Conservation (phyloP, 2,329 filamentous ascomycete species). For the Leptographium galeiforme region DNA sequence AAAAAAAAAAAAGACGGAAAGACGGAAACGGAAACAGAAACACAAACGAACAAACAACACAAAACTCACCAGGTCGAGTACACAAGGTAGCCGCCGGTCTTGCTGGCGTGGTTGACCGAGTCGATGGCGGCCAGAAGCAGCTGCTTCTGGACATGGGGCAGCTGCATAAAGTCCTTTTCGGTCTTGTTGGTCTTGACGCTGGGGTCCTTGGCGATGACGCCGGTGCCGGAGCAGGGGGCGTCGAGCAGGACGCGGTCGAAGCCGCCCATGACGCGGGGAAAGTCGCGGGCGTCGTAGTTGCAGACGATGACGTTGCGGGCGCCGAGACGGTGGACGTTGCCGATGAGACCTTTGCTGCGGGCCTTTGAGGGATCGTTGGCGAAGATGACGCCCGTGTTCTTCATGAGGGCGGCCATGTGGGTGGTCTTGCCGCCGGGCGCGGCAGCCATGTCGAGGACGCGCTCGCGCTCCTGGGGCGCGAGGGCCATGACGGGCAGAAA, state of each 20-base stretch:
- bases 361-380: slow-evolving; percentile 93
- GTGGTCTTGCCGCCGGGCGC: slow-evolving; percentile 95
- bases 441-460: slow-evolving; percentile 85
- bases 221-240: slow-evolving; percentile 90
- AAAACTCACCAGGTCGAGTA: slow-evolving; percentile 78
- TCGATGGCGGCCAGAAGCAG: slow-evolving; percentile 87
- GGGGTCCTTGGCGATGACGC: slow-evolving; percentile 93
- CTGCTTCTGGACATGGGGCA: slow-evolving; percentile 92
- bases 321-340: slow-evolving; percentile 91
- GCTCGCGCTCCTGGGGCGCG: slow-evolving; percentile 83
- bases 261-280: slow-evolving; percentile 86
- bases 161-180: slow-evolving; percentile 81
- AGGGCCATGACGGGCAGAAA: slow-evolving; percentile 97
- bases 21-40: no score
- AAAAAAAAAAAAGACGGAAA: neutral
- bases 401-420: slow-evolving; percentile 92
- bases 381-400: slow-evolving; percentile 89
- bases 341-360: slow-evolving; percentile 91
- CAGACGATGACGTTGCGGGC: slow-evolving; percentile 90
- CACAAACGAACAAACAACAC: no score
- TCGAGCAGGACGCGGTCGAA: slow-evolving; percentile 93
- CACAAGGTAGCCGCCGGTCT: slow-evolving; percentile 88
- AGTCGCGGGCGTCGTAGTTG: slow-evolving; percentile 88
- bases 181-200: slow-evolving; percentile 98
- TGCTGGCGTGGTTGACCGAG: slow-evolving; percentile 86